Base-by-base conservation (phyloP, 345 rosid species). In the Microthlaspi erraticum region DNA sequence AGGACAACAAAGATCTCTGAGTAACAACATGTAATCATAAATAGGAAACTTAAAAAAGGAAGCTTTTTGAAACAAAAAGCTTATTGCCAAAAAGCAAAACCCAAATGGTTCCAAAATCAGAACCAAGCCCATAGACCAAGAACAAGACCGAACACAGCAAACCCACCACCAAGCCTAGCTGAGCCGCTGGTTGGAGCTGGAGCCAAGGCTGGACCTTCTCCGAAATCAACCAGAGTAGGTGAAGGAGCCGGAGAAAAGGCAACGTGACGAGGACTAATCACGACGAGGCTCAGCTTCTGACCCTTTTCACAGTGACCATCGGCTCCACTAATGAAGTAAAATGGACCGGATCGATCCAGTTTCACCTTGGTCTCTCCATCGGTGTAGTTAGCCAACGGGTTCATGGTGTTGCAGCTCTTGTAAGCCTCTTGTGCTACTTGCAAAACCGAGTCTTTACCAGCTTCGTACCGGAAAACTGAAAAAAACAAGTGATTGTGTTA, bases 281-380 rank as follows among this genome's bases (percentile, higher is more conserved):
- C 97, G 5, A 89, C 88, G 4, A 91, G 82, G 8, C 79, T 53
- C 63, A 93, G 23, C 84, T 87, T 91, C 85, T 91, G 91, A 0
- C 94, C 93, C 72, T 91, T 83, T 71, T 82, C 83, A 29, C 98
- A 91, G 72, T 82, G 85, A 3, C 85, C 96, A 72, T 80, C 66
- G 0, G 75, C 88, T 53, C 95, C 97, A 67, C 97, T 89, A 66
- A 93, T 82, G 83, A 89, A 91, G 73, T 84, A 93, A 72, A 77
- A 84, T 0, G 97, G 78, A 39, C 96, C 97, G 0, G 96, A 74
- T 32, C 79, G 11, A 29, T 81, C 84, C 2, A 94, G 78, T 77
- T 74, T 66, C 77, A 91, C 90, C 60, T 83, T 91, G 33, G 89
- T 84, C 66, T 80, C 79, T 17, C 93, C 96, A 18, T 85, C 92